Conservation (phyloP, 73 alveolate species). For the Stentor roeselii region DNA sequence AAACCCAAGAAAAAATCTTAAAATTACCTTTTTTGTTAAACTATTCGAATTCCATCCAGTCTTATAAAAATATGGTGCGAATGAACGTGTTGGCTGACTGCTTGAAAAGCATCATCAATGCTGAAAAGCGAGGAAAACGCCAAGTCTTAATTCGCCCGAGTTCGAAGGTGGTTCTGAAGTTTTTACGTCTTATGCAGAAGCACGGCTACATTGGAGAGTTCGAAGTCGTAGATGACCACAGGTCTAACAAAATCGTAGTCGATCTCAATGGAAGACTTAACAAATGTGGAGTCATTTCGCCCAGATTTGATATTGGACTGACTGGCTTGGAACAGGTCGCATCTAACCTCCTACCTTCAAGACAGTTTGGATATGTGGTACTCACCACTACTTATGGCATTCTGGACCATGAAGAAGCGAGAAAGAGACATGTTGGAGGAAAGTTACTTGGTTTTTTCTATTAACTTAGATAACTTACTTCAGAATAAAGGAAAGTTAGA, state of each 20-base stretch:
- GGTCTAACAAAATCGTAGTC: conserved; percentile 91
- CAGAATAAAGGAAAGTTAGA: too few relatives aligned
- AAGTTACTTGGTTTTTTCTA: conserved; percentile 96
- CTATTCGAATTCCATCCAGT: too few relatives aligned
- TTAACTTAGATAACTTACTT: conserved; percentile 48
- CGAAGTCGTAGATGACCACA: conserved; percentile 95
- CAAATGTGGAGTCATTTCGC: conserved; percentile 97
- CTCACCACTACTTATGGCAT: conserved; percentile 90
- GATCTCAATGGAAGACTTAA: conserved; percentile 91
- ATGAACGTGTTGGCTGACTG: conserved; percentile 88
- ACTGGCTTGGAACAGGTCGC: conserved; percentile 82
- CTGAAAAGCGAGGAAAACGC: conserved; percentile 82
- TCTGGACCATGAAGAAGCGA: conserved; percentile 92
- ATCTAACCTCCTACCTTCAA: conserved; percentile 85
- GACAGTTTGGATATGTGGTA: conserved; percentile 90
- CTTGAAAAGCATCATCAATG: conserved; percentile 87
- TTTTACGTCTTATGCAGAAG: conserved; percentile 38
- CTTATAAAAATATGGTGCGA: too few relatives aligned
- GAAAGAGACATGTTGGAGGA: conserved; percentile 94
- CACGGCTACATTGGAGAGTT: conserved; percentile 84
- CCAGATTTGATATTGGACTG: conserved; percentile 86
- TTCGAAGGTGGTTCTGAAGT: conserved; percentile 93
- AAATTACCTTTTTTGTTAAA: too few relatives aligned
- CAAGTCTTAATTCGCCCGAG: conserved; percentile 78
- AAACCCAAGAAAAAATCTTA: too few relatives aligned